These are phyloP conservation scores for Globisporangium spinosum DNA, from an alignment of 352 stramenopile species.

Conservation along the genomic window DNA sequence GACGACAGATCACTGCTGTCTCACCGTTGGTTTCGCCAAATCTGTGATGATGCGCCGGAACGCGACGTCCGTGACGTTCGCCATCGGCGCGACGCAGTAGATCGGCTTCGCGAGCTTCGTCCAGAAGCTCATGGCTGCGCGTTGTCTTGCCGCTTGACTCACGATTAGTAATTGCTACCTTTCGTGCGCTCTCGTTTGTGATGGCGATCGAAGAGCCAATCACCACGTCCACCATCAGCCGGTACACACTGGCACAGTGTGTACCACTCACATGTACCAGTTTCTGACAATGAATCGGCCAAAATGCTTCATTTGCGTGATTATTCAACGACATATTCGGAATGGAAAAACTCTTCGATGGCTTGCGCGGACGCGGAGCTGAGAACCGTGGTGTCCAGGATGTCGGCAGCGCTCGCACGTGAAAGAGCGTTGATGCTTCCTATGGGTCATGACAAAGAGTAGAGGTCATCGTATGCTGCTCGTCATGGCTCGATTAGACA, in stretches of 20 bases:
- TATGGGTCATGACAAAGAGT: conserved; percentile 13
- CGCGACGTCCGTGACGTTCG: conserved; percentile 76
- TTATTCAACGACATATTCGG: conserved; percentile 61
- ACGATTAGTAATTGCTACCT: neutral
- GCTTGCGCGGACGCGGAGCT: conserved; percentile 49
- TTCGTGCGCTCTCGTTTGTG: neutral
- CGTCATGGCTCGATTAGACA: neutral
- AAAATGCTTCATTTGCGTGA: conserved; percentile 1
- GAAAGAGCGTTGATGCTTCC: conserved; percentile 49
- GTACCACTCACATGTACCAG: conserved; percentile 1
- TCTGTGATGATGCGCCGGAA: conserved; percentile 73
- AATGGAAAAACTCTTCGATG: conserved; percentile 70
- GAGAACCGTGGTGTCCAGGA: conserved; percentile 63
- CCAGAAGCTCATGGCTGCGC: conserved; percentile 53
- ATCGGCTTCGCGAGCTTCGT: conserved; percentile 53
- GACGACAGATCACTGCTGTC: neutral
- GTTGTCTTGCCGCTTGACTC: neutral
- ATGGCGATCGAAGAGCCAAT: neutral
- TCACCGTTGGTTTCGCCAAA: conserved; percentile 63
- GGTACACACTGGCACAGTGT: neutral
- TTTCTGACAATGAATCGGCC: neutral
- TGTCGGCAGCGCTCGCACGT: conserved; percentile 40
- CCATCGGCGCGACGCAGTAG: conserved; percentile 82
- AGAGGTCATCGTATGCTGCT: neutral
- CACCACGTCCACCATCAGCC: neutral